phyloP scores from a whole-genome alignment of 2,329 filamentous ascomycete species.

The Ceratocystis alfenasii region DNA sequence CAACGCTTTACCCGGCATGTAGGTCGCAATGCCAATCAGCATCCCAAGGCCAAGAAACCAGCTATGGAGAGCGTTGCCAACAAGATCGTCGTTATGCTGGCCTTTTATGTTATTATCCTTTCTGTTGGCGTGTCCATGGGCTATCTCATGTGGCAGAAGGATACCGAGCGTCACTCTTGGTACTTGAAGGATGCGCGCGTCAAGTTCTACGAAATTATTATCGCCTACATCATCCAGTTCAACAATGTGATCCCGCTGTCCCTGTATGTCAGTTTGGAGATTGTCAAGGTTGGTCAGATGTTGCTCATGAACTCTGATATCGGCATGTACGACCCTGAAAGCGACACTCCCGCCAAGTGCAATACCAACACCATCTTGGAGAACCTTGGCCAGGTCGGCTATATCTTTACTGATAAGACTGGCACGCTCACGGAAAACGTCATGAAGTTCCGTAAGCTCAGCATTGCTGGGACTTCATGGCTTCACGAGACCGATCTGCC shows the following conservation, averaged over 20 bases:
- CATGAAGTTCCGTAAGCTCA: slow-evolving; percentile 91
- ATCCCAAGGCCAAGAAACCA: slow-evolving; percentile 72
- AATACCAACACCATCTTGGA: slow-evolving; percentile 93
- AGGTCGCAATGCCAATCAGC: slow-evolving; percentile 75
- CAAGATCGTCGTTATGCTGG: slow-evolving; percentile 68
- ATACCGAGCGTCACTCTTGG: slow-evolving; percentile 58
- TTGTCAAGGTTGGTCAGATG: slow-evolving; percentile 70
- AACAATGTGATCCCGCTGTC: slow-evolving; percentile 91
- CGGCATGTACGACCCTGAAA: slow-evolving; percentile 79
- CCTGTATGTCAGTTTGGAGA: slow-evolving; percentile 79
- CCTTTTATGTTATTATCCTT: slow-evolving; percentile 65
- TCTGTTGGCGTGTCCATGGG: slow-evolving; percentile 71
- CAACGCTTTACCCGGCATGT: slow-evolving; percentile 3
- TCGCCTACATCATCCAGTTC: slow-evolving; percentile 90
- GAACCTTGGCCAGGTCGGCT: slow-evolving; percentile 79
- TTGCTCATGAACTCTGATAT: slow-evolving; percentile 67
- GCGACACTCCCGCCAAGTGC: slow-evolving; percentile 75
- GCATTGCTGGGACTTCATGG: slow-evolving; percentile 80
- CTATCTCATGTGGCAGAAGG: slow-evolving; percentile 62
- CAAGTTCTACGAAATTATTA: slow-evolving; percentile 68
- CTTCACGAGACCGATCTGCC: slow-evolving; percentile 63
- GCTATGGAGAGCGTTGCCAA: slow-evolving; percentile 66
- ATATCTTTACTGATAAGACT: slow-evolving; percentile 90
- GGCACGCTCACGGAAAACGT: slow-evolving; percentile 88
- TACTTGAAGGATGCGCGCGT: slow-evolving; percentile 62